phyloP scores from a whole-genome alignment of 2,329 filamentous ascomycete genomes.

The Tympanopsis confertula region DNA sequence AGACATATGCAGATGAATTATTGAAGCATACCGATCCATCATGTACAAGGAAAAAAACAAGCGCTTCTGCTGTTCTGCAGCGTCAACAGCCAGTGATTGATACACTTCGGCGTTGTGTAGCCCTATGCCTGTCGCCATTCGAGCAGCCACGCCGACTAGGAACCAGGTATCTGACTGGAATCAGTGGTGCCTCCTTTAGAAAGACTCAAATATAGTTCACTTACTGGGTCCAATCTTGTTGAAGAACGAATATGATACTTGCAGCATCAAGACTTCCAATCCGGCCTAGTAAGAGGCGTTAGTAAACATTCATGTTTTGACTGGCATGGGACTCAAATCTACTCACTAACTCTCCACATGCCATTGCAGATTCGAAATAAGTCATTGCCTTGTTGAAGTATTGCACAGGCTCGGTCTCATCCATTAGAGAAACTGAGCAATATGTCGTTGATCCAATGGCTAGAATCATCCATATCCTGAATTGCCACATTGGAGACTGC shows the following conservation, averaged over 20 bases:
- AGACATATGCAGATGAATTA: neutral
- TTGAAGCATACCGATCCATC: slow-evolving; percentile 27
- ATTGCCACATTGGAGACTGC: slow-evolving; percentile 20
- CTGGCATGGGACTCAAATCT: neutral
- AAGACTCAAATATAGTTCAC: too few species aligned
- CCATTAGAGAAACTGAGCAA: slow-evolving; percentile 26
- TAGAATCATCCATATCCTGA: slow-evolving; percentile 34
- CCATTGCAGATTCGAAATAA: slow-evolving; percentile 25
- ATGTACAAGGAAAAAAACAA: slow-evolving; percentile 34
- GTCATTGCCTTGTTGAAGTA: slow-evolving; percentile 30
- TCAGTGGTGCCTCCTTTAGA: neutral
- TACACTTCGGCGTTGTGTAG: slow-evolving; percentile 24
- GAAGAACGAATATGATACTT: slow-evolving; percentile 35
- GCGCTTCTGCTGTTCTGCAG: slow-evolving; percentile 23
- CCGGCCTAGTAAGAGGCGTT: slow-evolving; percentile 16
- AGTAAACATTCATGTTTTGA: neutral
- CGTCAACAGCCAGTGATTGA: slow-evolving; percentile 15
- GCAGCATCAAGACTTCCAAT: slow-evolving; percentile 28
- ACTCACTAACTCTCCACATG: slow-evolving; percentile 23
- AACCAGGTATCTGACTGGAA: slow-evolving; percentile 27
- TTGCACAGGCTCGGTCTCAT: slow-evolving; percentile 26
- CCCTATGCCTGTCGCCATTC: slow-evolving; percentile 29
- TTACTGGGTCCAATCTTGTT: slow-evolving; percentile 31
- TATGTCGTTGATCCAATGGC: slow-evolving; percentile 32
- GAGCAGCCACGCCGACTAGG: slow-evolving; percentile 27